Evolutionary conservation across 495 filamentous ascomycete genomes (phyloP), one percentile per base, ranked within the genome.

Genomic region (Hypoxylon fragiforme): DNA sequence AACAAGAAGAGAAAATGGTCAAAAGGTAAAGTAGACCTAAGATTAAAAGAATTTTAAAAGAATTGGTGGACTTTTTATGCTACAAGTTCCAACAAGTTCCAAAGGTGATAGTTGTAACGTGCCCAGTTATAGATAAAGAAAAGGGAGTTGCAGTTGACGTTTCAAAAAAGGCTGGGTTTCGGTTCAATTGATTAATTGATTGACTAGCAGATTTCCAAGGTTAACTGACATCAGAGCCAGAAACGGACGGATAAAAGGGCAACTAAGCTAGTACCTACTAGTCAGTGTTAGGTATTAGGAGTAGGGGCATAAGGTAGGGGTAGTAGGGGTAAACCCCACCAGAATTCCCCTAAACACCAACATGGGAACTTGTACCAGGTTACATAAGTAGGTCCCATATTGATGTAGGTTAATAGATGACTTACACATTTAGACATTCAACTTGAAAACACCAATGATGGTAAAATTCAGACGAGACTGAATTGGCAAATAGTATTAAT

Each of bases 401-500:
- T n/a, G n/a, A n/a, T n/a, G n/a, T n/a, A n/a, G n/a, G n/a, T n/a
- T 28, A 4, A 28, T 9, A 4, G 24, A 28, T 28, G 24, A 28
- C 24, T 28, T 28, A 9, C 24, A 28, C 24, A 9, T 28, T 28
- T 4, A n/a, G n/a, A n/a, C n/a, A n/a, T n/a, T n/a, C n/a, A n/a
- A n/a, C n/a, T n/a, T n/a, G n/a, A n/a, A n/a, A n/a, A n/a, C n/a
- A n/a, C n/a, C n/a, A n/a, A n/a, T n/a, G n/a, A n/a, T n/a, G n/a
- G n/a, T n/a, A n/a, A 38, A 48, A 49, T 8, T 40, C 16, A 16
- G 37, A n/a, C 20, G 9, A 28, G 4, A 28, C 24, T 34, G 19
- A 46, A 60, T 60, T 60, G 57, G 41, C 57, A 50, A 60, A 60
- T 60, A 54, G 31, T 22, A 60, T 45, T 35, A 26, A 16, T 22